phyloP scores from a whole-genome alignment of 1,284 basidiomycete genomes.

The Blastosporella zonata region DNA sequence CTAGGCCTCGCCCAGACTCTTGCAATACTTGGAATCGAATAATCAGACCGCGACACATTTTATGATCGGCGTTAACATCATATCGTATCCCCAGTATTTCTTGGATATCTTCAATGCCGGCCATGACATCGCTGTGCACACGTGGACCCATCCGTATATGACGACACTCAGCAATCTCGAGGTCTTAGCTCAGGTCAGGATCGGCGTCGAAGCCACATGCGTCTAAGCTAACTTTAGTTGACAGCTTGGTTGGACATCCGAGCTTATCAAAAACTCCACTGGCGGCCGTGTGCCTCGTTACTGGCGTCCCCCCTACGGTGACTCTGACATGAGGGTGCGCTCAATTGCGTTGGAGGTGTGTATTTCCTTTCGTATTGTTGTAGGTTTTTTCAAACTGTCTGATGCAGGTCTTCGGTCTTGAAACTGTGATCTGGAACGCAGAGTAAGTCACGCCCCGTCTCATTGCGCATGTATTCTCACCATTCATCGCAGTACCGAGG shows the following conservation, averaged over 20 bases:
- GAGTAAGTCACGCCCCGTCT: conserved; percentile 48
- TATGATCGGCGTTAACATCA: conserved; percentile 76
- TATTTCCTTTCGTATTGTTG: background rate
- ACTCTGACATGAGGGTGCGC: conserved; percentile 69
- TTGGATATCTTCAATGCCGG: conserved; percentile 46
- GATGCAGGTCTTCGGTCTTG: conserved; percentile 58
- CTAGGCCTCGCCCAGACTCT: conserved; percentile 32
- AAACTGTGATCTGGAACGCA: conserved; percentile 76
- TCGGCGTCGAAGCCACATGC: background rate
- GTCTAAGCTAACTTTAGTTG: conserved; percentile 6
- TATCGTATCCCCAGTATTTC: conserved; percentile 55
- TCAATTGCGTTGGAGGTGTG: conserved; percentile 64
- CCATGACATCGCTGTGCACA: conserved; percentile 76
- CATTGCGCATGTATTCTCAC: background rate
- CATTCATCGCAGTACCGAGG: conserved; percentile 48
- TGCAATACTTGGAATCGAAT: conserved; percentile 56
- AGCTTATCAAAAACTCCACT: conserved; percentile 79
- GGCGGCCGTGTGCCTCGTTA: conserved; percentile 69
- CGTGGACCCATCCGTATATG: conserved; percentile 81
- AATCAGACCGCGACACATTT: conserved; percentile 74
- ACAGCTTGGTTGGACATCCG: conserved; percentile 77
- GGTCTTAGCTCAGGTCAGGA: conserved; percentile 59
- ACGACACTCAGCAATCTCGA: conserved; percentile 70
- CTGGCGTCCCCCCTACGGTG: conserved; percentile 81
- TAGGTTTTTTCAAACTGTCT: background rate